phyloP scores from a whole-genome alignment of 768 basidiomycete genomes.

The Myochromella boudieri region DNA sequence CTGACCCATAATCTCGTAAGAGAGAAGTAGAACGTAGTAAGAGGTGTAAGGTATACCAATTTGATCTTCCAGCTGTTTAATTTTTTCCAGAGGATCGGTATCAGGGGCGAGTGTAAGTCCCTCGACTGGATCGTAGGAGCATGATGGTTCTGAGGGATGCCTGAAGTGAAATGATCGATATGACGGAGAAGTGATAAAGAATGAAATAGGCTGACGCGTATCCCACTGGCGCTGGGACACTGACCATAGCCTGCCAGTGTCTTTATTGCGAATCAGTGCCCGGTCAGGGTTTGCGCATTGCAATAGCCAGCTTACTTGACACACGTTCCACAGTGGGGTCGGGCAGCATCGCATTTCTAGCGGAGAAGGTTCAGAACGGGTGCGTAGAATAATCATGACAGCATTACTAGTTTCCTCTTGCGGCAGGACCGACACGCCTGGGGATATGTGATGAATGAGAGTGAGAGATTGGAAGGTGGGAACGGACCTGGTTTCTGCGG shows the following conservation, averaged over 20 bases:
- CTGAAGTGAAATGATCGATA: conserved; percentile 33
- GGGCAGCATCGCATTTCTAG: conserved; percentile 87
- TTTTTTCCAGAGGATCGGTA: conserved; percentile 77
- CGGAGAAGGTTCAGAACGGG: not conserved
- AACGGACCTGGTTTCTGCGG: conserved; percentile 72
- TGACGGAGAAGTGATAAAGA: conserved; percentile 7
- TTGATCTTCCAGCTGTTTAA: conserved; percentile 74
- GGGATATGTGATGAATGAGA: not conserved
- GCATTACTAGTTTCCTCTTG: conserved; percentile 76
- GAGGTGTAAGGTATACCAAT: conserved; percentile 46
- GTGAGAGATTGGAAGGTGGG: conserved; percentile 1
- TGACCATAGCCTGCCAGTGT: conserved; percentile 79
- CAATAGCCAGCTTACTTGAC: conserved; percentile 58
- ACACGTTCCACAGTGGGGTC: conserved; percentile 84
- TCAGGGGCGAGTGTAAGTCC: conserved; percentile 76
- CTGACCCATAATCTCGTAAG: conserved; percentile 33
- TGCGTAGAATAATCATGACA: not conserved
- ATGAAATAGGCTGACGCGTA: conserved; percentile 60
- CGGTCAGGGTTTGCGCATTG: not conserved
- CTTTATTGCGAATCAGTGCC: conserved; percentile 39
- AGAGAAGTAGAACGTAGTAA: not conserved
- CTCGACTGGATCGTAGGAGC: conserved; percentile 85
- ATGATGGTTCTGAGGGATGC: conserved; percentile 84
- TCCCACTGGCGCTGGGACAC: conserved; percentile 82
- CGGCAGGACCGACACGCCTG: conserved; percentile 83